Percentiles rank a stretch among this genome's conserved stretches.
phyloP scores from a whole-genome alignment of 805 yeast species.

The Blastobotrys parvus region DNA sequence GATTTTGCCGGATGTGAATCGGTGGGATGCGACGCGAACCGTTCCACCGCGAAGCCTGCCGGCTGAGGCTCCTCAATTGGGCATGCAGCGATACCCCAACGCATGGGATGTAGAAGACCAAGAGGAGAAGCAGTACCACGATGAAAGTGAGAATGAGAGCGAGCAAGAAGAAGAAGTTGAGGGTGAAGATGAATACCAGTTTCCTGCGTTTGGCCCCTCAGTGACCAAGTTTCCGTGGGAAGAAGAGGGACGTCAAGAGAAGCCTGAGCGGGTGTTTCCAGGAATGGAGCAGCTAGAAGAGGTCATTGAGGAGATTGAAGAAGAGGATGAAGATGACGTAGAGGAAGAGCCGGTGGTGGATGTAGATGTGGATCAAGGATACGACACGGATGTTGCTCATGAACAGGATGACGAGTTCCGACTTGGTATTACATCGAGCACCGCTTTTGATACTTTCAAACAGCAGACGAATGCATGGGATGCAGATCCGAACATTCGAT shows the following conservation, averaged over 20 bases:
- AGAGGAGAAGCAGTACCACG: neutral
- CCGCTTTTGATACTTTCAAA: neutral
- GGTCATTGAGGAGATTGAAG: neutral
- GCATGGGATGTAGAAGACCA: constrained; percentile 10
- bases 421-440: neutral
- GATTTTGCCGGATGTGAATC: constrained; percentile 13
- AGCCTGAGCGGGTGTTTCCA: constrained; percentile 12
- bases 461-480: constrained; percentile 7
- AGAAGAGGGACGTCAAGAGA: constrained; percentile 1
- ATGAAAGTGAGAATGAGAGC: neutral
- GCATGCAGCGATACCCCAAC: constrained; percentile 11
- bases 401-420: neutral
- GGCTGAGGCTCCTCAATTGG: constrained; percentile 21
- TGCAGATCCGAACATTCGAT: constrained; percentile 2
- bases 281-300: constrained; percentile 6
- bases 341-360: neutral
- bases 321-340: neutral
- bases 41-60: constrained; percentile 19
- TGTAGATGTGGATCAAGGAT: neutral
- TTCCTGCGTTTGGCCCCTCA: constrained; percentile 16
- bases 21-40: constrained; percentile 23
- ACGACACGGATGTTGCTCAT: neutral
- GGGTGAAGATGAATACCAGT: neutral
- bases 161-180: neutral
- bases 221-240: constrained; percentile 19